These are phyloP conservation scores for Apiospora rasikravindrae DNA, from an alignment of 2,329 filamentous ascomycete genomes.

Conservation along the genomic window DNA sequence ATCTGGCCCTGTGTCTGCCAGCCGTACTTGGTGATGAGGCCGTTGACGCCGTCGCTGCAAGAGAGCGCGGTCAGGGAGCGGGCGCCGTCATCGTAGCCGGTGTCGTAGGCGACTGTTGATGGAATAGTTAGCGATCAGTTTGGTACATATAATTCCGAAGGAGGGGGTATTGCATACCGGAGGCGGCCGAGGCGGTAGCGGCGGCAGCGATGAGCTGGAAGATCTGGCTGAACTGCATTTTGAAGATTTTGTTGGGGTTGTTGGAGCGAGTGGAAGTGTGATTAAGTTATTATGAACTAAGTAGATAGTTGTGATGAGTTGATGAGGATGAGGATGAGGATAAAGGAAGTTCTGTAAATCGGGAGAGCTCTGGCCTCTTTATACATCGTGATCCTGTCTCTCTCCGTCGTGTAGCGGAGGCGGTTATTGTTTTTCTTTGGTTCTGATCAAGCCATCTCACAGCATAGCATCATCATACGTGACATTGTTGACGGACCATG, in stretches of 20 bases:
- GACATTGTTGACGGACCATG: neutral
- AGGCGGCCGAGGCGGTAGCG: constrained; percentile 33
- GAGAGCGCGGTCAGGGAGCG: constrained; percentile 62
- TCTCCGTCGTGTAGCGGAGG: constrained; percentile 2
- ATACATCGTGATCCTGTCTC: constrained; percentile 8
- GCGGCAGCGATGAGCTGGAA: constrained; percentile 35
- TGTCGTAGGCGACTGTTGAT: constrained; percentile 71
- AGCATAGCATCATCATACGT: constrained; percentile 17
- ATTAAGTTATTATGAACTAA: constrained; percentile 18
- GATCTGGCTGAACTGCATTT: constrained; percentile 39
- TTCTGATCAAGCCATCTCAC: neutral
- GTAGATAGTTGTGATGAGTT: constrained; percentile 5
- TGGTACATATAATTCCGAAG: neutral
- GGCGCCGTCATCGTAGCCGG: constrained; percentile 67
- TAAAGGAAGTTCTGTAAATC: neutral
- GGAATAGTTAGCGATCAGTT: constrained; percentile 26
- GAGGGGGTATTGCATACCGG: constrained; percentile 28
- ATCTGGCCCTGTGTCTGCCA: constrained; percentile 61
- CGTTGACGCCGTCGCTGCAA: constrained; percentile 72
- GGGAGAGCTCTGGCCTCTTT: neutral
- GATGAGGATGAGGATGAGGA: neutral
- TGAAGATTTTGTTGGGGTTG: constrained; percentile 22
- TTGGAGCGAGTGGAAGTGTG: constrained; percentile 16
- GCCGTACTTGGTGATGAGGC: constrained; percentile 65
- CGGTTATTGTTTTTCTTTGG: neutral